These are phyloP conservation scores for Pleurotus sapidus DNA, from an alignment of 768 basidiomycete genomes.

Conservation along the genomic window DNA sequence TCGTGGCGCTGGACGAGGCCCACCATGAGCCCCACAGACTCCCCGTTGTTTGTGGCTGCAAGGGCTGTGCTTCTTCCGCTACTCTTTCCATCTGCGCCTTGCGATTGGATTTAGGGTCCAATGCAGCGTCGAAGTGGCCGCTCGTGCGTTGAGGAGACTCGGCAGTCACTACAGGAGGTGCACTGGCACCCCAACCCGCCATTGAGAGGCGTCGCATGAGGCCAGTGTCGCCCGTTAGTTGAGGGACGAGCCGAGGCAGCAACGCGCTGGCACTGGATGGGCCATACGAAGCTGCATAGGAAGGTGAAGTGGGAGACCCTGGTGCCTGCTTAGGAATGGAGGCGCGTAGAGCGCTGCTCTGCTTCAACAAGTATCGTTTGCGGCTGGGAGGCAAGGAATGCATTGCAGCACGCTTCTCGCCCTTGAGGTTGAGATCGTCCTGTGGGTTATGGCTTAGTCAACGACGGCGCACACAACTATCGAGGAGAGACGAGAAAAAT, in stretches of 20 bases:
- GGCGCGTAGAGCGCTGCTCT: constrained; percentile 42
- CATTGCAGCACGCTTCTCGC: constrained; percentile 64
- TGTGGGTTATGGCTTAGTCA: constrained; percentile 24
- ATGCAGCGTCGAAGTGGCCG: constrained; percentile 30
- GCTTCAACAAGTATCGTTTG: constrained; percentile 64
- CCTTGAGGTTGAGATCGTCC: constrained; percentile 75
- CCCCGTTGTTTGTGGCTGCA: constrained; percentile 70
- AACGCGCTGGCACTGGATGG: constrained; percentile 55
- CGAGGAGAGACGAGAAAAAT: constrained; percentile 16
- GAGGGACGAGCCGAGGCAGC: constrained; percentile 68
- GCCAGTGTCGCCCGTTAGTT: constrained; percentile 70
- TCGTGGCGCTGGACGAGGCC: constrained; percentile 62
- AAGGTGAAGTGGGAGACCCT: constrained; percentile 24
- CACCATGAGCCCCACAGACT: constrained; percentile 78
- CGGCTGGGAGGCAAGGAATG: constrained; percentile 55
- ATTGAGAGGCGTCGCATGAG: constrained; percentile 69
- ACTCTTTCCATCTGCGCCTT: constrained; percentile 26
- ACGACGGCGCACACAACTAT: not conserved
- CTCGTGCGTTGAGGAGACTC: constrained; percentile 29
- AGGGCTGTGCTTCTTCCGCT: constrained; percentile 30
- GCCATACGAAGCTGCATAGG: constrained; percentile 51
- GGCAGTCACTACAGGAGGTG: constrained; percentile 30
- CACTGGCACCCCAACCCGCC: constrained; percentile 52
- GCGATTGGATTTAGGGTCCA: constrained; percentile 19
- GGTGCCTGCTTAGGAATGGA: constrained; percentile 24